phyloP scores from a whole-genome alignment of 306 rosid species.

The Sphenostylis stenocarpa region DNA sequence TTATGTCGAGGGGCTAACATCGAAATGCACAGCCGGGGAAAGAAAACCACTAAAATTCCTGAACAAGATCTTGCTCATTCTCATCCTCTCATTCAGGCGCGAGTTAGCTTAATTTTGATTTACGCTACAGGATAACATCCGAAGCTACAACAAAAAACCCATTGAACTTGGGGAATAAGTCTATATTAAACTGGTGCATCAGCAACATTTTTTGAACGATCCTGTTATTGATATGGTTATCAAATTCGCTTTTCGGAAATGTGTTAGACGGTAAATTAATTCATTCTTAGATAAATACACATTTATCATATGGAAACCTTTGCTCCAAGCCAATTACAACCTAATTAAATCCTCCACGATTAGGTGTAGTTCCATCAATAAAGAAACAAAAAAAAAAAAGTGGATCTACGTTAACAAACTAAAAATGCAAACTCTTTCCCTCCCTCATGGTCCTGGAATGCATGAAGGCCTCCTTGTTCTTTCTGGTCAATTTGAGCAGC shows the following conservation, averaged over 20 bases:
- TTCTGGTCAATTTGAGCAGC: conserved; percentile 52
- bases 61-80: too few relatives aligned
- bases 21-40: not conserved
- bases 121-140: not conserved
- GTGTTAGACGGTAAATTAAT: too few relatives aligned
- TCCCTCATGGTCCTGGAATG: conserved; percentile 36
- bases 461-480: conserved; percentile 42
- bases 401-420: not conserved
- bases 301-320: too few relatives aligned
- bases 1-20: not conserved
- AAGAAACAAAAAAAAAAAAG: too few relatives aligned
- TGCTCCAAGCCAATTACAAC: not conserved
- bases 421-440: conserved; percentile 8
- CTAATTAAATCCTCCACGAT: not conserved
- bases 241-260: too few relatives aligned
- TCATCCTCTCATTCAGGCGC: not conserved
- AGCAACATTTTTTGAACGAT: too few relatives aligned
- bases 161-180: not conserved
- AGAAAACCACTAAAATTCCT: not conserved
- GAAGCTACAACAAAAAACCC: not conserved
- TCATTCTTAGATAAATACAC: not conserved
- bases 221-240: too few relatives aligned
- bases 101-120: not conserved
- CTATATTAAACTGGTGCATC: not conserved
- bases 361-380: not conserved